phyloP scores from a whole-genome alignment of 2,329 filamentous ascomycete genomes.

The Curvularia lunata region DNA sequence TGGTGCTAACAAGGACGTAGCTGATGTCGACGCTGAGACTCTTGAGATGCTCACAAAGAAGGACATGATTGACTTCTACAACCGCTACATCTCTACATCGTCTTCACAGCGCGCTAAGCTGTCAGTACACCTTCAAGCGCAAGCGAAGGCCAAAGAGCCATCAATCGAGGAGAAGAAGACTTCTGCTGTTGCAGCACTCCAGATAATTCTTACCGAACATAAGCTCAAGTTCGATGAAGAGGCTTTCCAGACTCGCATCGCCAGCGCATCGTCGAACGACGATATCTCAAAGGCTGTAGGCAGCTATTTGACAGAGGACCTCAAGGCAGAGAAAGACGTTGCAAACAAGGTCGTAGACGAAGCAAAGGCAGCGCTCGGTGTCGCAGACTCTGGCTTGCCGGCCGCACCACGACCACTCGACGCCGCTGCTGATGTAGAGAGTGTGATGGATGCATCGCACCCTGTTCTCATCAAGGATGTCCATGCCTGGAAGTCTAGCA shows the following conservation, averaged over 20 bases:
- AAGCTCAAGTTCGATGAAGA: slow-evolving; percentile 54
- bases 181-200: slow-evolving; percentile 44
- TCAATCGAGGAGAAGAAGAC: slow-evolving; percentile 53
- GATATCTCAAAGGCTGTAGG: slow-evolving; percentile 60
- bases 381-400: slow-evolving; percentile 38
- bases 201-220: slow-evolving; percentile 55
- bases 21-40: slow-evolving; percentile 75
- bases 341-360: slow-evolving; percentile 57
- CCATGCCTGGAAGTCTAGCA: slow-evolving; percentile 76
- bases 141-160: slow-evolving; percentile 57
- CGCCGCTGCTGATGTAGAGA: slow-evolving; percentile 31
- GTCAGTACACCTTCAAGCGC: slow-evolving; percentile 81
- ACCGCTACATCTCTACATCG: slow-evolving; percentile 73
- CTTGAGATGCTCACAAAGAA: slow-evolving; percentile 77
- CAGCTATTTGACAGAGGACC: slow-evolving; percentile 53
- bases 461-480: slow-evolving; percentile 77
- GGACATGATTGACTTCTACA: slow-evolving; percentile 81
- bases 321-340: slow-evolving; percentile 59
- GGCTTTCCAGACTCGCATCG: slow-evolving; percentile 54
- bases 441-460: slow-evolving; percentile 33
- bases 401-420: slow-evolving; percentile 53
- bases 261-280: slow-evolving; percentile 53
- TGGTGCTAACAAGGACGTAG: slow-evolving; percentile 50
- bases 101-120: slow-evolving; percentile 81
- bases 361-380: slow-evolving; percentile 56